Conservation (phyloP, 768 basidiomycete species). For the Pleurotus djamor region DNA sequence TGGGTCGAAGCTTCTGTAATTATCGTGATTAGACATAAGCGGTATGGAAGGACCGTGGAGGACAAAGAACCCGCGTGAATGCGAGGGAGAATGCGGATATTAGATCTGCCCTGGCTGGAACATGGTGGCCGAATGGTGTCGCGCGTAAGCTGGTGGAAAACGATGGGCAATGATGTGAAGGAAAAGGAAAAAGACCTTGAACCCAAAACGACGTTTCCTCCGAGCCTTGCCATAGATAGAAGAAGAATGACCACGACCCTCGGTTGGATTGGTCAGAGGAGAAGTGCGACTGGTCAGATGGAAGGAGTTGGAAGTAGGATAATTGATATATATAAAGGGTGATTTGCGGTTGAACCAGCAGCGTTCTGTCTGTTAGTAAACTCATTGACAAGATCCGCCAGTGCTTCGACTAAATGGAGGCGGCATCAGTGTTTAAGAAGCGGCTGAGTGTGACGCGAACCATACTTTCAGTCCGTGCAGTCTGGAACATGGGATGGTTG, state of each 20-base stretch:
- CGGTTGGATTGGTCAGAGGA: neutral
- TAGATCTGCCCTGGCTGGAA: too few species aligned
- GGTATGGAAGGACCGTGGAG: neutral
- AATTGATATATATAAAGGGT: neutral
- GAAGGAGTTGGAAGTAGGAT: neutral
- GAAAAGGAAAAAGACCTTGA: neutral
- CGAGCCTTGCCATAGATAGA: slow-evolving; percentile 2
- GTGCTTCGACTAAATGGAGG: too few species aligned
- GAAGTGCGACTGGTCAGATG: neutral
- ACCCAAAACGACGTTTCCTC: neutral
- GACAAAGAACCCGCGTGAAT: neutral
- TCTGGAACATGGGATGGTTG: too few species aligned
- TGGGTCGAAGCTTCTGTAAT: neutral
- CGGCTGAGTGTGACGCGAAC: too few species aligned
- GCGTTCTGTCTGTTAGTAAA: too few species aligned
- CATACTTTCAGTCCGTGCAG: too few species aligned
- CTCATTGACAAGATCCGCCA: too few species aligned
- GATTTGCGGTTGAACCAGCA: neutral
- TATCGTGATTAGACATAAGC: neutral
- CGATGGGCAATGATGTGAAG: slow-evolving; percentile 1
- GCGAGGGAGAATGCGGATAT: neutral
- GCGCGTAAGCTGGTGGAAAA: neutral
- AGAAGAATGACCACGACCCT: neutral
- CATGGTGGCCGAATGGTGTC: too few species aligned
- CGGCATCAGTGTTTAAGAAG: too few species aligned